Conservation (phyloP, 2,329 filamentous ascomycete genomes). For the Gremmenia infestans region DNA sequence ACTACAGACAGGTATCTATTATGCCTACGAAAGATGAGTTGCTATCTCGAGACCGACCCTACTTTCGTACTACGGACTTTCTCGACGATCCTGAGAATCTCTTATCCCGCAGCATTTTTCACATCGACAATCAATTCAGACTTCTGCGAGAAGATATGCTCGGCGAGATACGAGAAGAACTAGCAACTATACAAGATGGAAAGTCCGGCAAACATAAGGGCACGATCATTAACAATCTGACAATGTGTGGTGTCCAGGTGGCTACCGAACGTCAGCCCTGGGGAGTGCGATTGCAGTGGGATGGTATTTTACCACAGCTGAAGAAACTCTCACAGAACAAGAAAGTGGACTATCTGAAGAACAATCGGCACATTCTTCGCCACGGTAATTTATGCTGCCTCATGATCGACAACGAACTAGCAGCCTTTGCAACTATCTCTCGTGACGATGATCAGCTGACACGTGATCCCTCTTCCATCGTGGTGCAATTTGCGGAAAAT, state of each 20-base stretch:
- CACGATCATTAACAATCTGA: slow-evolving; percentile 37
- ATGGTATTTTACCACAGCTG: slow-evolving; percentile 42
- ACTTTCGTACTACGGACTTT: slow-evolving; percentile 48
- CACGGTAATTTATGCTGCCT: slow-evolving; percentile 60
- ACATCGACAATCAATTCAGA: slow-evolving; percentile 69
- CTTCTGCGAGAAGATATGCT: slow-evolving; percentile 68
- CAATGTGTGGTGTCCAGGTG: slow-evolving; percentile 33
- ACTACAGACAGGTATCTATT: slow-evolving; percentile 58
- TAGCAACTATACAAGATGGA: slow-evolving; percentile 45
- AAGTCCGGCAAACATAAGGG: slow-evolving; percentile 41
- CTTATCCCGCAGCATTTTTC: slow-evolving; percentile 38
- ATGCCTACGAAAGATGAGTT: slow-evolving; percentile 65
- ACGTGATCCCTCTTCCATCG: slow-evolving; percentile 40
- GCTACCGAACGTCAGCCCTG: slow-evolving; percentile 26
- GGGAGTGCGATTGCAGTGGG: slow-evolving; percentile 38
- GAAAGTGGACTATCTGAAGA: slow-evolving; percentile 42
- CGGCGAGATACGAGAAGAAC: slow-evolving; percentile 57
- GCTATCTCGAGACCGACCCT: slow-evolving; percentile 45
- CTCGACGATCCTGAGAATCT: slow-evolving; percentile 36
- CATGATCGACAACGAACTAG: slow-evolving; percentile 43
- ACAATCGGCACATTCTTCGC: slow-evolving; percentile 47
- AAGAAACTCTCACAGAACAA: slow-evolving; percentile 23
- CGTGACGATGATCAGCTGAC: slow-evolving; percentile 45
- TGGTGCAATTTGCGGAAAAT: slow-evolving; percentile 46
- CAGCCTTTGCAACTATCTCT: slow-evolving; percentile 56